Base-by-base conservation (phyloP, 2,329 filamentous ascomycete genomes). In the Diplodia corticola region DNA sequence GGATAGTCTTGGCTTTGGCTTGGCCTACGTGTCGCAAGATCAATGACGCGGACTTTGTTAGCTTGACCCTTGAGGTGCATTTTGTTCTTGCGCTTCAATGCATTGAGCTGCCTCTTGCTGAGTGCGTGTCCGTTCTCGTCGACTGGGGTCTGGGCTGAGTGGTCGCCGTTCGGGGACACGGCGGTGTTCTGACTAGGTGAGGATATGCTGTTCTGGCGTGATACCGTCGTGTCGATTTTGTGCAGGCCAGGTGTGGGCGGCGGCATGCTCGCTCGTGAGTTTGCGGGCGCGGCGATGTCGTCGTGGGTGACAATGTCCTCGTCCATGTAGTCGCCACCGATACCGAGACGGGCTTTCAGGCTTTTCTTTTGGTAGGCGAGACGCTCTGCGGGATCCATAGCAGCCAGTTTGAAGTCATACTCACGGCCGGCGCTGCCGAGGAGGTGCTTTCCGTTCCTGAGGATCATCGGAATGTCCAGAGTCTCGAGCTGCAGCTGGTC, bases 51-150 rank as follows among this genome's bases (percentile, higher is more conserved):
- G 63, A 92, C 89, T 76, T 97, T 98, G 70, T 91, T 94, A 66
- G 93, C 92, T 63, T 94, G 92, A 73, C 92, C 90, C 77, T 95
- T 92, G 3, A 93, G 89, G 71, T 96, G 92, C 72, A 90, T 88
- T 79, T 98, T 99, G 50, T 93, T 88, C 76, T 98, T 97, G 50
- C 95, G 88, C 78, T 98, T 98, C 10, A 99, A 81, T 63, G 95
- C 92, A 73, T 99, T 99, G 22, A 97, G 86, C 74, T 99, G 95
- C 49, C 95, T 88, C 68, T 95, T 94, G 80, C 95, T 98, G 61
- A 99, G 83, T 2, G 88, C 88, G 79, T 73, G 72, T 57, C 73
- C 74, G 44, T 73, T 75, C 33, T 68, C 65, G 10, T 92, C 91
- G 2, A 69, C 77, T 59, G 83, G 82, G 15, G 81, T 78, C 60